Percentiles rank a stretch among this genome's conserved stretches.
phyloP scores from a whole-genome alignment of 169 alveolate species.

The Plasmodium gonderi region DNA sequence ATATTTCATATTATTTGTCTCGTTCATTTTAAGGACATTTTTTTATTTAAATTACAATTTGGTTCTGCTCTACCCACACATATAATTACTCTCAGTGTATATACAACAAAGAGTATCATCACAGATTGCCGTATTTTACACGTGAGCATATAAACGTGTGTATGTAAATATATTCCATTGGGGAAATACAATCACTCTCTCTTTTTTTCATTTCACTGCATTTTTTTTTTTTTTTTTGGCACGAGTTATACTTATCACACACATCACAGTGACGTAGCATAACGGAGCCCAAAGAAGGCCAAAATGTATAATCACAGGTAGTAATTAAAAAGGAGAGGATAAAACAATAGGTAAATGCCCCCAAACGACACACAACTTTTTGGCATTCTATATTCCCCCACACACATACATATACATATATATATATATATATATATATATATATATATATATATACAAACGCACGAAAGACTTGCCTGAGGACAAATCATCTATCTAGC shows the following conservation, averaged over 20 bases:
- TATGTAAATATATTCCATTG: background rate
- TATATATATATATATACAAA: background rate
- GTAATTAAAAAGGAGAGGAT: background rate
- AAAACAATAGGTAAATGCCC: background rate
- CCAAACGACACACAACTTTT: too few species aligned
- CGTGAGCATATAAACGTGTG: background rate
- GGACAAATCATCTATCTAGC: background rate
- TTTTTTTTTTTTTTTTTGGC: background rate
- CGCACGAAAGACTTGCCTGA: background rate
- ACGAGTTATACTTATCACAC: background rate
- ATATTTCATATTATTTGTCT: background rate
- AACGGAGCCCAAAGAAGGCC: background rate
- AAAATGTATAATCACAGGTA: background rate
- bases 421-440: background rate
- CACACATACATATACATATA: background rate
- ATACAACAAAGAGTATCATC: background rate
- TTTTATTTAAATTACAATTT: slow-evolving; percentile 41
- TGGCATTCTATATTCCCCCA: too few species aligned
- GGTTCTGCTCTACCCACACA: slow-evolving; percentile 7
- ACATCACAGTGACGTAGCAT: background rate
- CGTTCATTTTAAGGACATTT: background rate
- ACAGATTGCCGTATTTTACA: background rate
- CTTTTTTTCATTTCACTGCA: too few species aligned
- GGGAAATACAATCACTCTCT: background rate
- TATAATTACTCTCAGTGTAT: background rate